A percentile compares a stretch with the other conserved stretches of the same genome.
Evolutionary conservation across 2,329 filamentous ascomycete species (phyloP).

Genomic region (Dactylella cylindrospora): DNA sequence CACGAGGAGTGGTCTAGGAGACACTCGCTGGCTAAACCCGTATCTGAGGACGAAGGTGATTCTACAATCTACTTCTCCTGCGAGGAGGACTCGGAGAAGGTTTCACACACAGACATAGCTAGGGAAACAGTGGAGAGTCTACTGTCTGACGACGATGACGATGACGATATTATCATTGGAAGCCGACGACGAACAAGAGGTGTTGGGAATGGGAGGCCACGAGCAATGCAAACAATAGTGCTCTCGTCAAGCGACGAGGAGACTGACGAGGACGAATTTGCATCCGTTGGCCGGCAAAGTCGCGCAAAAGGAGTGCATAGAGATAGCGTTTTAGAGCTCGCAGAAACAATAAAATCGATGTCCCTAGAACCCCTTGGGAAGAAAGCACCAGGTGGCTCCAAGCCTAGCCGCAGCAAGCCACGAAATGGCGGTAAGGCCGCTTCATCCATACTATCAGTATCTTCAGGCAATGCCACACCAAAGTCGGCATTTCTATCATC

Average conservation of each 20-base stretch:
- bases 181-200: slow-evolving; percentile 11
- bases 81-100: not conserved
- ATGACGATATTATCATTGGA: slow-evolving; percentile 29
- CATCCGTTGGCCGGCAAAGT: not conserved
- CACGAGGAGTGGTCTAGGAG: slow-evolving; percentile 26
- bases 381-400: too few relatives aligned
- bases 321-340: too few relatives aligned
- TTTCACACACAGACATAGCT: not conserved
- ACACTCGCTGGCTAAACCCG: not conserved
- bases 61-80: slow-evolving; percentile 33
- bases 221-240: not conserved
- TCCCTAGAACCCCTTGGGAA: too few relatives aligned
- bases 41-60: slow-evolving; percentile 2
- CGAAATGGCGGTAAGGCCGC: too few relatives aligned
- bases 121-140: not conserved
- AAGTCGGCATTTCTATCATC: slow-evolving; percentile 1
- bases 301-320: not conserved
- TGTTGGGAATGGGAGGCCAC: not conserved
- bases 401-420: too few relatives aligned
- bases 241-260: slow-evolving; percentile 9
- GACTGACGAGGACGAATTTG: not conserved
- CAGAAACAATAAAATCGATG: slow-evolving; percentile 3
- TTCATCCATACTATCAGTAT: too few relatives aligned
- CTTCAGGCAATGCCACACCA: too few relatives aligned
- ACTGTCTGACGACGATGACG: slow-evolving; percentile 13